Evolutionary conservation across 257 asterid species (phyloP).

Genomic region (Solanum ossicruentum): DNA sequence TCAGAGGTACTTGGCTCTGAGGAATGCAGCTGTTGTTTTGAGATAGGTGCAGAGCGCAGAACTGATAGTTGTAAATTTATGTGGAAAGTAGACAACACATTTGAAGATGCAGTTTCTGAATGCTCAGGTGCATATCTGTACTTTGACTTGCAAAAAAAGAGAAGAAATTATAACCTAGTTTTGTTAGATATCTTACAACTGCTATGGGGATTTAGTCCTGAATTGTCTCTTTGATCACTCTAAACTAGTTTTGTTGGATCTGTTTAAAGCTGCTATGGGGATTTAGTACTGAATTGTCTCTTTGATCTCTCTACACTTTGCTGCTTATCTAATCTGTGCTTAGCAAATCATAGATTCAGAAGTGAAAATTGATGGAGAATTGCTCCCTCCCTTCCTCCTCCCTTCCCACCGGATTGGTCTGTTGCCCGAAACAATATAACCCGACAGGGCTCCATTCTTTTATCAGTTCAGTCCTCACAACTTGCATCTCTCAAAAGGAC

Average conservation of each 20-base stretch:
- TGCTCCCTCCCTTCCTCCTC: too few relatives aligned
- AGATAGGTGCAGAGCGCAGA: constrained; percentile 24
- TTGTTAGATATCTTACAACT: not conserved
- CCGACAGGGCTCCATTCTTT: not conserved
- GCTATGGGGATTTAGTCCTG: not conserved
- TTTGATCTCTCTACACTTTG: not conserved
- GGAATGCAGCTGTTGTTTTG: constrained; percentile 87
- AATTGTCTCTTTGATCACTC: not conserved
- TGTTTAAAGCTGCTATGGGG: not conserved
- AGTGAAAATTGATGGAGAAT: too few relatives aligned
- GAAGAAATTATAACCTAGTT: not conserved
- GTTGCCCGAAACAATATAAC: too few relatives aligned
- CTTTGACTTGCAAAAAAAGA: not conserved
- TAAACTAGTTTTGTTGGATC: not conserved
- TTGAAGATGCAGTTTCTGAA: not conserved
- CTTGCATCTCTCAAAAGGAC: not conserved
- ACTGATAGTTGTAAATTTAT: not conserved
- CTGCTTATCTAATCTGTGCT: not conserved
- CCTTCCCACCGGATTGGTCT: too few relatives aligned
- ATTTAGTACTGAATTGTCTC: not conserved
- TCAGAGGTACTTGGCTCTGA: constrained; percentile 80
- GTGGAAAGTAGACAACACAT: not conserved
- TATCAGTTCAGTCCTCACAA: not conserved
- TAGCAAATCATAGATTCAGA: not conserved
- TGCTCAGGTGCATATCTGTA: not conserved